A percentile compares a stretch with the other conserved stretches of the same genome.
phyloP scores from a whole-genome alignment of 345 rosid species.

The Leavenworthia alabamica region DNA sequence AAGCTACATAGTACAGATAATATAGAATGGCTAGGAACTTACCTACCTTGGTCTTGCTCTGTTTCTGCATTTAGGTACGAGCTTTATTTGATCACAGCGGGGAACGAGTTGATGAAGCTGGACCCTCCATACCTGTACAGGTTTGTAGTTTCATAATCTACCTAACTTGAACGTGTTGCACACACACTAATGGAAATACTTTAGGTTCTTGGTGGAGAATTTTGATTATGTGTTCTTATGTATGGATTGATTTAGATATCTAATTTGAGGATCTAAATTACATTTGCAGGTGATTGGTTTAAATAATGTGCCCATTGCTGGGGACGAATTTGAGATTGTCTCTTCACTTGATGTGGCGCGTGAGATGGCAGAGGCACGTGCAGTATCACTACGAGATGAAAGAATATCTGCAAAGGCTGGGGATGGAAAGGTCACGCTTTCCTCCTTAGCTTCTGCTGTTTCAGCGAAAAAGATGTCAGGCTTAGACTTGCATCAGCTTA shows the following conservation, averaged over 20 bases:
- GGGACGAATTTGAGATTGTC: slow-evolving; percentile 89
- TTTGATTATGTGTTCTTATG: not conserved
- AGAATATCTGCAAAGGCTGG: slow-evolving; percentile 91
- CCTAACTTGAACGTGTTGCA: not conserved
- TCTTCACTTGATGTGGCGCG: slow-evolving; percentile 82
- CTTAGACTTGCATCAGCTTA: slow-evolving; percentile 88
- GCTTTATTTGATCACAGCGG: slow-evolving; percentile 86
- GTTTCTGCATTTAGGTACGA: slow-evolving; percentile 54
- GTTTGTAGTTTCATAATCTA: slow-evolving; percentile 37
- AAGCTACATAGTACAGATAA: not conserved
- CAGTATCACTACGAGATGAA: slow-evolving; percentile 58
- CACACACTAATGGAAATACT: slow-evolving; percentile 5
- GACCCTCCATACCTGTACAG: slow-evolving; percentile 95
- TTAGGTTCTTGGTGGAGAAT: not conserved
- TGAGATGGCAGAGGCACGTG: slow-evolving; percentile 73
- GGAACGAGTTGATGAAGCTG: slow-evolving; percentile 72
- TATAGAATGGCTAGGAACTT: slow-evolving; percentile 11
- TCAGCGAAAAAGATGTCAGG: slow-evolving; percentile 79
- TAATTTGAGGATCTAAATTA: not conserved
- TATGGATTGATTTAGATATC: not conserved
- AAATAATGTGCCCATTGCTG: slow-evolving; percentile 77
- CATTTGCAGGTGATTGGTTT: slow-evolving; percentile 75
- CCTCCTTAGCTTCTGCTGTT: slow-evolving; percentile 89
- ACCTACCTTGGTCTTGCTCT: slow-evolving; percentile 6
- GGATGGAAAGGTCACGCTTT: slow-evolving; percentile 92